Base-by-base conservation (phyloP, 306 rosid genomes). In the Psophocarpus tetragonolobus region DNA sequence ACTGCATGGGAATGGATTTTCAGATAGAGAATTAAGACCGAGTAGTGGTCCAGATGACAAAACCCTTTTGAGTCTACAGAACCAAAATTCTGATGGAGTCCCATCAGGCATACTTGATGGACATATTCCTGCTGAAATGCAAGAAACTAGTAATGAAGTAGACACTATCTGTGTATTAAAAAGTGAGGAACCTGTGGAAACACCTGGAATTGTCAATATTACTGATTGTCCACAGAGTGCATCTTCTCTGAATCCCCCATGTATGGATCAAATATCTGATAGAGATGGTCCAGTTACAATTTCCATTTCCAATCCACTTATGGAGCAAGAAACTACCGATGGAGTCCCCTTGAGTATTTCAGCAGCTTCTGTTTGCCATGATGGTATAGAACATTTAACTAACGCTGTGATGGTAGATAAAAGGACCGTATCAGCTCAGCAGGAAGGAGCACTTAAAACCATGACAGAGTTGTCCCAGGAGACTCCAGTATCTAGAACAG, bases 351-450 rank as follows among this genome's bases (percentile, higher is more conserved):
- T 41, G 73, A 35, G 26, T 79, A 64, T 63, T 39, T 44, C 72
- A 65, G 67, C 81, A 71, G 80, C 64, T 44, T 63, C 78, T 42
- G 85, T 71, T 76, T 76, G 54, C 80, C 63, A 36, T 73, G 61
- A 44, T 53, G 79, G 73, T 66, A 61, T 35, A 20, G 83, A 73
- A 50, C 71, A 63, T 44, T 50, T 68, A 74, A 48, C 50, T 47
- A 45, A 64, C 8, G 61, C 47, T 73, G 29, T 47, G 42, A 68
- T 80, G 44, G 41, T 85, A 73, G 85, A 78, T 58, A 50, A 63
- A 68, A 81, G 36, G 74, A 76, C 74, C 73, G 58, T 27, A 54
- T 61, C 51, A 18, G 80, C 71, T 76, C 88, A 74, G 83, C 88
- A 77, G 78, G 90, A 77, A 75, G 83, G 57, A 68, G 73, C 41